Evolutionary conservation across 2,329 filamentous ascomycete species (phyloP).

Genomic region (Elsinoe necatrix): DNA sequence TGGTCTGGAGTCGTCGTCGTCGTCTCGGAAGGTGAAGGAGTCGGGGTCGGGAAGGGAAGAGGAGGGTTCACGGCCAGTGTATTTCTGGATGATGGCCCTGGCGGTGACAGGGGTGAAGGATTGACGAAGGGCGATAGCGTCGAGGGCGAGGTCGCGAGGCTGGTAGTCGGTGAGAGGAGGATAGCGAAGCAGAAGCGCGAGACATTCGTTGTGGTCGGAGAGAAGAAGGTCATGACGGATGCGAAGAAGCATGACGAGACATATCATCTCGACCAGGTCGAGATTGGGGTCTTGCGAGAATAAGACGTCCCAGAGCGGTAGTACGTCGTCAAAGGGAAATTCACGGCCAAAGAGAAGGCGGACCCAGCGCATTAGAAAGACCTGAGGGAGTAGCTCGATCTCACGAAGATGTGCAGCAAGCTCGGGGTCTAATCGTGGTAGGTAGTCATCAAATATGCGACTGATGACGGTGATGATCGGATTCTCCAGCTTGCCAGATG

Average conservation of each 20-base stretch:
- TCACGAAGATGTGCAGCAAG: slow-evolving; percentile 70
- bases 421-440: slow-evolving; percentile 73
- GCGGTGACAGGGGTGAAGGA: slow-evolving; percentile 58
- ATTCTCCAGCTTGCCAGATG: slow-evolving; percentile 38
- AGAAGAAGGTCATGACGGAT: slow-evolving; percentile 84
- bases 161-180: slow-evolving; percentile 45
- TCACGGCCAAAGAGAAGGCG: slow-evolving; percentile 87
- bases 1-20: not conserved
- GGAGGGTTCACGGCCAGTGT: slow-evolving; percentile 42
- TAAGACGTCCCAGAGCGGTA: slow-evolving; percentile 82
- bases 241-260: slow-evolving; percentile 83
- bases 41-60: slow-evolving; percentile 10
- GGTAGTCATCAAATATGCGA: slow-evolving; percentile 73
- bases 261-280: slow-evolving; percentile 80
- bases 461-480: slow-evolving; percentile 80
- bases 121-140: slow-evolving; percentile 66
- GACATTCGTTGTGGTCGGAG: slow-evolving; percentile 76
- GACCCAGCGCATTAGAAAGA: slow-evolving; percentile 97
- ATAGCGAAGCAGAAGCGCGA: slow-evolving; percentile 78
- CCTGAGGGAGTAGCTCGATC: slow-evolving; percentile 88
- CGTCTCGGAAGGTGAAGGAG: slow-evolving; percentile 11
- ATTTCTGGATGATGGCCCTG: slow-evolving; percentile 59
- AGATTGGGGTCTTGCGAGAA: slow-evolving; percentile 78
- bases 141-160: slow-evolving; percentile 66
- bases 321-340: slow-evolving; percentile 76